Evolutionary conservation across 768 basidiomycete genomes (phyloP).

Genomic region (Candolleomyces efflorescens): DNA sequence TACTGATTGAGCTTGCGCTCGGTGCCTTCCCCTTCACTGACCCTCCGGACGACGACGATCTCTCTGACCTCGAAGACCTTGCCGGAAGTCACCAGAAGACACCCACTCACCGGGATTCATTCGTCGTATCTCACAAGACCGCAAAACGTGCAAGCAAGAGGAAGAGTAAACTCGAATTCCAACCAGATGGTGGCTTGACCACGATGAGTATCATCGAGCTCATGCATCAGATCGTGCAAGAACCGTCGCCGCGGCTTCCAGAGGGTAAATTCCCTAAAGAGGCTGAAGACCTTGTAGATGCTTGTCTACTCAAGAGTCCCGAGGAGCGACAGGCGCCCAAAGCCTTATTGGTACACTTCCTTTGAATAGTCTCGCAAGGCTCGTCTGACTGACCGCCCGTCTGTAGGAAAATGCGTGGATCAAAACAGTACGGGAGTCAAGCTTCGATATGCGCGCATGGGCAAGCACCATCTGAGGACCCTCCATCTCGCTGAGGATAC

Average conservation of each 20-base stretch:
- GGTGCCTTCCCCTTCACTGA: conserved; percentile 97
- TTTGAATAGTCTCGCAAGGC: neutral
- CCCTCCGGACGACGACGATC: conserved; percentile 42
- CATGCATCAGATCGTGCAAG: conserved; percentile 97
- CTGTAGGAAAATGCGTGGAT: conserved; percentile 71
- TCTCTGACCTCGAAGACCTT: conserved; percentile 66
- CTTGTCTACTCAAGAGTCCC: conserved; percentile 88
- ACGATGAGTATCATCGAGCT: conserved; percentile 98
- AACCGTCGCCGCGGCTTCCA: conserved; percentile 85
- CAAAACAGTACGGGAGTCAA: conserved; percentile 19
- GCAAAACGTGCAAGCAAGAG: conserved; percentile 56
- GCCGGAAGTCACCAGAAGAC: conserved; percentile 18
- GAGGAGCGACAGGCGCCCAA: conserved; percentile 79
- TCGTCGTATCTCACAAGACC: conserved; percentile 32
- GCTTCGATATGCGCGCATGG: no score
- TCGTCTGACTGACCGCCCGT: neutral
- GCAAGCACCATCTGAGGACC: no score
- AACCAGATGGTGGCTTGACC: conserved; percentile 86
- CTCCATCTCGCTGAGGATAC: no score
- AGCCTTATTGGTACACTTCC: conserved; percentile 65
- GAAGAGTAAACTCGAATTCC: conserved; percentile 80
- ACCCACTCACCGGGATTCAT: conserved; percentile 30
- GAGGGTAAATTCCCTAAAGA: conserved; percentile 61
- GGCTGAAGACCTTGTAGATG: conserved; percentile 85
- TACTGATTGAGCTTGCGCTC: conserved; percentile 94